Evolutionary conservation across 345 rosid species (phyloP).

Genomic region (Toxicodendron radicans): DNA sequence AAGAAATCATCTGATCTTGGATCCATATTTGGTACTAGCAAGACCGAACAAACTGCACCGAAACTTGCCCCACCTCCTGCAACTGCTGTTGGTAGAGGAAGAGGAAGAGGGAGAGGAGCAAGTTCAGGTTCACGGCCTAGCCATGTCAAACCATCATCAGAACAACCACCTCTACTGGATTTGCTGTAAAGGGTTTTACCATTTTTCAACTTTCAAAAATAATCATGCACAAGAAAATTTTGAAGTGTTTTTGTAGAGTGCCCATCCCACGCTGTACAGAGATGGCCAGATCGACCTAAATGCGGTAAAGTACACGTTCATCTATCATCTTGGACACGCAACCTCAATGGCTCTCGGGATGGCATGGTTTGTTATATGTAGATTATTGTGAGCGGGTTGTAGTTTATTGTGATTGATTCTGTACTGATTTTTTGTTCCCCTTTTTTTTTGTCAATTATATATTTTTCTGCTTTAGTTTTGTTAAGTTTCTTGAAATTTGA

Average conservation of each 20-base stretch:
- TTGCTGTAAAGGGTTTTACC: conserved; percentile 42
- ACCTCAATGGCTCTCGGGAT: neutral
- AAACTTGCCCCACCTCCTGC: conserved; percentile 93
- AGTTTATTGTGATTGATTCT: conserved; percentile 14
- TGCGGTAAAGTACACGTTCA: neutral
- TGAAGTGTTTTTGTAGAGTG: neutral
- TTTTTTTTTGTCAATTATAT: neutral
- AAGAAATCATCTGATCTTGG: conserved; percentile 63
- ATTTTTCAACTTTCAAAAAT: neutral
- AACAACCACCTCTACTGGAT: conserved; percentile 73
- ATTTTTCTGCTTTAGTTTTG: neutral
- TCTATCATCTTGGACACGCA: neutral
- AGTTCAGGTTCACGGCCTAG: conserved; percentile 39
- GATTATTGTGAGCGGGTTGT: conserved; percentile 16
- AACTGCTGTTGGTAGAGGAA: conserved; percentile 71
- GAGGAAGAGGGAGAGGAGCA: conserved; percentile 59
- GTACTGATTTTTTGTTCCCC: neutral
- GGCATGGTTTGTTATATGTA: conserved; percentile 20
- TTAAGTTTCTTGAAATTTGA: conserved; percentile 6
- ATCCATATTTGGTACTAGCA: conserved; percentile 69
- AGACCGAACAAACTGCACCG: conserved; percentile 54
- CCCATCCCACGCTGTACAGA: conserved; percentile 20
- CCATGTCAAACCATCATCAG: conserved; percentile 43
- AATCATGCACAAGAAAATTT: conserved; percentile 6
- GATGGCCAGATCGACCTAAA: conserved; percentile 8